Percentiles rank a stretch among this genome's conserved stretches.
phyloP scores from a whole-genome alignment of 2,329 filamentous ascomycete genomes.

The Dothidotthia symphoricarpi region DNA sequence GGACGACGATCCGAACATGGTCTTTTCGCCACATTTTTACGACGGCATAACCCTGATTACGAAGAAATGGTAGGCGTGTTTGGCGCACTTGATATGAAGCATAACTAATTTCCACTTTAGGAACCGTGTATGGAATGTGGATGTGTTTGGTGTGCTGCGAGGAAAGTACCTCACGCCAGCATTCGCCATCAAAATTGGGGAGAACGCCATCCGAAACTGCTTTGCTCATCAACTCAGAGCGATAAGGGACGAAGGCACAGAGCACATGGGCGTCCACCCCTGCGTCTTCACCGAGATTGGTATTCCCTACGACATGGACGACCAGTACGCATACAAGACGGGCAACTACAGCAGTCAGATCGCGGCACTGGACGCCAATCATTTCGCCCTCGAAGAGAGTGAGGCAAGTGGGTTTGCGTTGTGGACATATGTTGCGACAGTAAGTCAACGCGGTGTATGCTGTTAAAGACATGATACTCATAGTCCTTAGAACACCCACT shows the following conservation, averaged over 20 bases:
- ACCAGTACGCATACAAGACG: slow-evolving; percentile 91
- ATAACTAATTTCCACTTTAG: slow-evolving; percentile 35
- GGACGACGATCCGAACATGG: slow-evolving; percentile 86
- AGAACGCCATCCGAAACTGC: slow-evolving; percentile 91
- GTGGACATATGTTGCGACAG: slow-evolving; percentile 79
- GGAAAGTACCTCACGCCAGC: slow-evolving; percentile 85
- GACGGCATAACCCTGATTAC: slow-evolving; percentile 95
- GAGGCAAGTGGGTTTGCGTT: slow-evolving; percentile 80
- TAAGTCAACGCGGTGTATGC: slow-evolving; percentile 39
- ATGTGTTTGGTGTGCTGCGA: slow-evolving; percentile 86
- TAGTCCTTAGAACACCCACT: slow-evolving; percentile 69
- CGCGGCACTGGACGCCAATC: slow-evolving; percentile 91
- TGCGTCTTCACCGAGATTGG: slow-evolving; percentile 93
- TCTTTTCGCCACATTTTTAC: slow-evolving; percentile 94
- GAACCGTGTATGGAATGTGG: slow-evolving; percentile 95
- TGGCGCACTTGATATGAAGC: no score
- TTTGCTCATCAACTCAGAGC: slow-evolving; percentile 82
- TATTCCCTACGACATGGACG: slow-evolving; percentile 98
- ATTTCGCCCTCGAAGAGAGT: slow-evolving; percentile 85
- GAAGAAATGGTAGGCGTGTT: slow-evolving; percentile 72
- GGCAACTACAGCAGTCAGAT: slow-evolving; percentile 93
- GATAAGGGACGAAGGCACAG: slow-evolving; percentile 81
- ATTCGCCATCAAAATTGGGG: slow-evolving; percentile 89
- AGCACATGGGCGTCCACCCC: slow-evolving; percentile 84
- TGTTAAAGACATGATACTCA: slow-evolving; percentile 14